Base-by-base conservation (phyloP, 2,329 filamentous ascomycete genomes). In the Ophiostoma sp. region DNA sequence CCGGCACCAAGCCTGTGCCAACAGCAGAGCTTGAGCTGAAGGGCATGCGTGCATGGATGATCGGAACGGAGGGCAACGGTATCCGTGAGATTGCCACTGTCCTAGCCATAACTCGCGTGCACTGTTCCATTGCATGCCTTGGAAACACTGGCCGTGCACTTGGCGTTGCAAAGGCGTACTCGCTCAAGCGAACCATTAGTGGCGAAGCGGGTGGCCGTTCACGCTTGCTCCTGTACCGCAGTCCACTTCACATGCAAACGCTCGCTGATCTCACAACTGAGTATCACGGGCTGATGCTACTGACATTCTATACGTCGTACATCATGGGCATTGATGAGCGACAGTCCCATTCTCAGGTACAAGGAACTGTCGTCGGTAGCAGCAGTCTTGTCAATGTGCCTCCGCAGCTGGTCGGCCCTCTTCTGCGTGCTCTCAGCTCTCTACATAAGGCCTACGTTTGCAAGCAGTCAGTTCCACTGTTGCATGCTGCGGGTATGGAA, bases 21-120 rank as follows among this genome's bases (percentile, higher is more conserved):
- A 92, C 90, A 0, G 90, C 89, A 0, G 89, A 93, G 75, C 81
- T 93, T 0, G 87, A 89, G 70, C 80, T 90, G 2, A 79, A 82
- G 16, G 82, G 80, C n/a, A 85, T 86, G 81, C 83, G 87, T 2
- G 87, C 80, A 4, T 87, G 87, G 81, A 80, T 92, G 5, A 78
- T 93, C 41, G 90, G 90, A 5, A 78, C 82, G 3, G 83, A 89
- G 71, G 89, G 89, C 1, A 78, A 84, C 55, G 90, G 90, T 1
- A 83, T 91, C 42, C 83, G 85, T 38, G 88, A 90, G 72, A 90
- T 93, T 69, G 82, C 84, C 52, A 86, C 85, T 1, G 80, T 93
- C 14, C 79, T 93, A 7, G 91, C 87, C 69, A 85, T 92, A 71
- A 89, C 87, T 0, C 79, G 87, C 8, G 75, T 89, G 0, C 82